Conservation (phyloP, 169 alveolate species). For the Plasmodium sp. region DNA sequence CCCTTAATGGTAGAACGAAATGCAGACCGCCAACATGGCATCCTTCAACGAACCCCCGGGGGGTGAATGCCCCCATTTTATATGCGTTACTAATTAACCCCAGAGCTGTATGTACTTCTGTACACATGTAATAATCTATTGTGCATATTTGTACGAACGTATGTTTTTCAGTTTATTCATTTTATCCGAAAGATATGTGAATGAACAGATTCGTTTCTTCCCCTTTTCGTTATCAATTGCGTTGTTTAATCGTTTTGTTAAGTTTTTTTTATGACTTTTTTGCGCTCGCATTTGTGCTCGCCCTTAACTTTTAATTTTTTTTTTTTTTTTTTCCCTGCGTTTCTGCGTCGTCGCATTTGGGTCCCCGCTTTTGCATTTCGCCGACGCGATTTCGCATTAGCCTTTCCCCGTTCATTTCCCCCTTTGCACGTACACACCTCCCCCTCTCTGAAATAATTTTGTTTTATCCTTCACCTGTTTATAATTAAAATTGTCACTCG, state of each 20-base stretch:
- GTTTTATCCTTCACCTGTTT: background rate
- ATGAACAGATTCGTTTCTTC: background rate
- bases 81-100: background rate
- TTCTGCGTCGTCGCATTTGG: background rate
- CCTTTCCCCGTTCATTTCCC: background rate
- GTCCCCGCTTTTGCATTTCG: background rate
- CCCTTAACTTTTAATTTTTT: slow-evolving; percentile 1
- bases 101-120: background rate
- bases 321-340: background rate
- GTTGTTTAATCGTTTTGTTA: slow-evolving; percentile 20
- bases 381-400: background rate
- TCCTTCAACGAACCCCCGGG: background rate
- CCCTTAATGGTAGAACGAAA: background rate
- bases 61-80: background rate
- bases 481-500: slow-evolving; percentile 14
- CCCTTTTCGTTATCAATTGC: slow-evolving; percentile 24
- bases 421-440: background rate
- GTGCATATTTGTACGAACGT: background rate
- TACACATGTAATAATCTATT: background rate
- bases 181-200: slow-evolving; percentile 13
- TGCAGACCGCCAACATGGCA: background rate
- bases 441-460: slow-evolving; percentile 1
- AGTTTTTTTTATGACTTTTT: slow-evolving; percentile 6
- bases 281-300: background rate
- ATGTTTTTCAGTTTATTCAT: background rate